phyloP scores from a whole-genome alignment of 768 basidiomycete genomes.

The Hydnomerulius pinastri region DNA sequence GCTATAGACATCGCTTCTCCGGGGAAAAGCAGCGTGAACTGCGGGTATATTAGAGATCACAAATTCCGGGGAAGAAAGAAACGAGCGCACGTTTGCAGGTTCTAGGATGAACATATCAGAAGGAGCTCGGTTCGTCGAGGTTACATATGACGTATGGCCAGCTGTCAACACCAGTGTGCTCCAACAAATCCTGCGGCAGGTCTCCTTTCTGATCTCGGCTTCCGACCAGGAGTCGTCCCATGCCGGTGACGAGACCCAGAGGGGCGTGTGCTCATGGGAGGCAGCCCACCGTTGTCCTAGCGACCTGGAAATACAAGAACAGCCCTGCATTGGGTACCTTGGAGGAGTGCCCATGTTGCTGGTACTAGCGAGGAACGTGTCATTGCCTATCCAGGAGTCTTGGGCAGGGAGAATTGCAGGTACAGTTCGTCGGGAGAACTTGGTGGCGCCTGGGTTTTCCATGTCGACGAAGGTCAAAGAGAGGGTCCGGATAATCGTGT shows the following conservation, averaged over 20 bases:
- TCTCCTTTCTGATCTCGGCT: slow-evolving; percentile 68
- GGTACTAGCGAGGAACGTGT: not conserved
- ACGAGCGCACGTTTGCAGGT: slow-evolving; percentile 59
- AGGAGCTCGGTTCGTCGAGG: slow-evolving; percentile 40
- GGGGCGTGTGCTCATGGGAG: slow-evolving; percentile 53
- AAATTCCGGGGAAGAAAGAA: slow-evolving; percentile 1
- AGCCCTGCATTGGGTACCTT: slow-evolving; percentile 31
- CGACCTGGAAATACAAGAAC: slow-evolving; percentile 51
- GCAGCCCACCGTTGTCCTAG: slow-evolving; percentile 53
- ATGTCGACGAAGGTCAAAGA: slow-evolving; percentile 61
- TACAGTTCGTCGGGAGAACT: slow-evolving; percentile 51
- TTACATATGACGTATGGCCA: slow-evolving; percentile 62
- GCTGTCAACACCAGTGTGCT: slow-evolving; percentile 64
- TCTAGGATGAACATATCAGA: slow-evolving; percentile 60
- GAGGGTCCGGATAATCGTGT: slow-evolving; percentile 65
- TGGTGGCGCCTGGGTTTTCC: slow-evolving; percentile 51
- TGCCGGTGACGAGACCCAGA: slow-evolving; percentile 65
- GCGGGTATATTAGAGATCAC: slow-evolving; percentile 4
- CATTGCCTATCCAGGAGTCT: slow-evolving; percentile 9
- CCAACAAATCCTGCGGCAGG: slow-evolving; percentile 74
- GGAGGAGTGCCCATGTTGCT: slow-evolving; percentile 2
- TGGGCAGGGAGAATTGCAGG: slow-evolving; percentile 39
- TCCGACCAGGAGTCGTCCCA: slow-evolving; percentile 64
- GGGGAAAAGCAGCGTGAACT: slow-evolving; percentile 77
- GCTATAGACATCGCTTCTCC: slow-evolving; percentile 56